phyloP scores from a whole-genome alignment of 495 filamentous ascomycete species.

The Penicillium riverlandense region DNA sequence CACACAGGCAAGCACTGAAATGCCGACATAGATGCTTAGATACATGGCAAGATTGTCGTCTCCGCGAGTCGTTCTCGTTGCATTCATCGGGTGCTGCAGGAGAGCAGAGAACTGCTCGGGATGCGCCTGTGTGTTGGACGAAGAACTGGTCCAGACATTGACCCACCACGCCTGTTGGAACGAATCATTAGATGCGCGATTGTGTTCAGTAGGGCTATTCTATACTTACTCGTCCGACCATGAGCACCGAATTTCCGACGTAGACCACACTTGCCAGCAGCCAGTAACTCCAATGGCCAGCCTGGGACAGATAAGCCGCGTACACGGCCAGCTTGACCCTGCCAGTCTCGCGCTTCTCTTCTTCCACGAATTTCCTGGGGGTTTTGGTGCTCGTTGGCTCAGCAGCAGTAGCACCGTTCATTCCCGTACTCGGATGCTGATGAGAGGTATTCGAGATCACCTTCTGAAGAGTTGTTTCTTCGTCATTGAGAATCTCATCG shows the following conservation, averaged over 20 bases:
- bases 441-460: slow-evolving; percentile 18
- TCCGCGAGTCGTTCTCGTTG: neutral
- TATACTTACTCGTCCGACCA: slow-evolving; percentile 31
- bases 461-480: slow-evolving; percentile 15
- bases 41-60: slow-evolving; percentile 47
- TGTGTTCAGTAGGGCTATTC: slow-evolving; percentile 11
- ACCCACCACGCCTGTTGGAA: slow-evolving; percentile 58
- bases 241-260: slow-evolving; percentile 14
- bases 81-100: slow-evolving; percentile 14
- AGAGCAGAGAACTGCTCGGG: slow-evolving; percentile 11
- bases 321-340: slow-evolving; percentile 58
- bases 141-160: slow-evolving; percentile 53
- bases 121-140: slow-evolving; percentile 13
- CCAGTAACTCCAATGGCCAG: slow-evolving; percentile 38
- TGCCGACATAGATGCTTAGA: slow-evolving; percentile 56
- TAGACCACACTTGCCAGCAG: slow-evolving; percentile 7
- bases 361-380: slow-evolving; percentile 66
- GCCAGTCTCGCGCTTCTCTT: slow-evolving; percentile 62
- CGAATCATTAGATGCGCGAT: neutral
- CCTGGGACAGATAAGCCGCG: slow-evolving; percentile 57
- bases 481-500: slow-evolving; percentile 4
- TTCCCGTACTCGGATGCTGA: slow-evolving; percentile 28
- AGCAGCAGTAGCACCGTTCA: slow-evolving; percentile 21
- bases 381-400: slow-evolving; percentile 13
- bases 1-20: slow-evolving; percentile 51